phyloP scores from a whole-genome alignment of 1,284 basidiomycete species.

The Tilletia horrida region DNA sequence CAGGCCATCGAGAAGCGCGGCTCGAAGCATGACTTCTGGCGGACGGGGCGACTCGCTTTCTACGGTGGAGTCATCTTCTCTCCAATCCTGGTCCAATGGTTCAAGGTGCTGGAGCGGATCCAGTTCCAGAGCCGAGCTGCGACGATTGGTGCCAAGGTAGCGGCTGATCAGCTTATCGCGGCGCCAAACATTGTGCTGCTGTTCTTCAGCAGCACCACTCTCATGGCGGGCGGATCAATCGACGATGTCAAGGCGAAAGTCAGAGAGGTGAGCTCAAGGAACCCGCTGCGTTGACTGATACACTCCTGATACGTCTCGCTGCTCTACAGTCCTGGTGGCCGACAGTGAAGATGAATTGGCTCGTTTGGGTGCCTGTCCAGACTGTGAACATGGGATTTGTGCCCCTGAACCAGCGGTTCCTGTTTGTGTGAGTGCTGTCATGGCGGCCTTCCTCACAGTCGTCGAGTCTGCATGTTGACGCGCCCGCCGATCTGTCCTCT shows the following conservation, averaged over 20 bases:
- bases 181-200: conserved; percentile 32
- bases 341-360: conserved; percentile 42
- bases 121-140: conserved; percentile 24
- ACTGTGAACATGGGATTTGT: conserved; percentile 45
- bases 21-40: conserved; percentile 29
- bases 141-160: conserved; percentile 40
- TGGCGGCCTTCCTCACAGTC: background rate
- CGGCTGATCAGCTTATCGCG: conserved; percentile 39
- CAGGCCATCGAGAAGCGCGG: conserved; percentile 39
- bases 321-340: conserved; percentile 31
- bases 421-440: conserved; percentile 42
- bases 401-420: conserved; percentile 28
- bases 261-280: conserved; percentile 19
- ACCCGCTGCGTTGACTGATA: background rate
- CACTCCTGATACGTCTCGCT: background rate
- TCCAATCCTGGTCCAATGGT: conserved; percentile 40
- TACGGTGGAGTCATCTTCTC: conserved; percentile 48
- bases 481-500: no score
- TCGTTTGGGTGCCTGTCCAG: conserved; percentile 45
- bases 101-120: conserved; percentile 39
- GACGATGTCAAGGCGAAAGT: conserved; percentile 36
- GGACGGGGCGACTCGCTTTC: conserved; percentile 32
- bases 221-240: conserved; percentile 30
- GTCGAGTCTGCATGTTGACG: background rate
- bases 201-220: conserved; percentile 38